These are phyloP conservation scores for Verticillium nubilum DNA, from an alignment of 2,329 filamentous ascomycete species.

Conservation along the genomic window DNA sequence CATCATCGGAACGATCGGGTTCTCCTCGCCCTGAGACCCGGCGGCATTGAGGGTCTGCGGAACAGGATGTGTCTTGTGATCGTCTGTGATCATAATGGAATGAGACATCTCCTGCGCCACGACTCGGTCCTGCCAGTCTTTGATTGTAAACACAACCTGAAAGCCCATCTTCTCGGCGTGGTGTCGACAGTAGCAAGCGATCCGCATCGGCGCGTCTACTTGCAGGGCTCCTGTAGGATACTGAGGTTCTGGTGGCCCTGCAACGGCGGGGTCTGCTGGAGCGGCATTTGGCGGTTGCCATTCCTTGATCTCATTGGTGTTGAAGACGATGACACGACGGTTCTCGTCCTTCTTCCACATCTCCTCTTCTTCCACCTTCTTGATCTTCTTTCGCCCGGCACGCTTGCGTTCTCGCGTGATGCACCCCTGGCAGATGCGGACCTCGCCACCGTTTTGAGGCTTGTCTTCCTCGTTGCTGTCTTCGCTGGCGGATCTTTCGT, in stretches of 20 bases:
- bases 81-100: constrained; percentile 95
- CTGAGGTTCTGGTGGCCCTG: constrained; percentile 35
- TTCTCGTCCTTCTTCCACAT: constrained; percentile 77
- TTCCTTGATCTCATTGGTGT: constrained; percentile 80
- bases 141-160: constrained; percentile 89
- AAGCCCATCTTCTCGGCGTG: constrained; percentile 93
- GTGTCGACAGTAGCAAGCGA: constrained; percentile 94
- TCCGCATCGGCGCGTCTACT: constrained; percentile 86
- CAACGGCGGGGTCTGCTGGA: constrained; percentile 31
- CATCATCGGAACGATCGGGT: constrained; percentile 1
- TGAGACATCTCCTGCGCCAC: constrained; percentile 80
- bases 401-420: constrained; percentile 88
- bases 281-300: constrained; percentile 54
- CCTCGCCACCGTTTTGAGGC: constrained; percentile 84
- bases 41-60: constrained; percentile 17
- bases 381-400: constrained; percentile 85
- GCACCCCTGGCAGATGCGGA: constrained; percentile 87
- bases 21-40: neutral
- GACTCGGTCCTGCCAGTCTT: constrained; percentile 69
- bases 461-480: constrained; percentile 61
- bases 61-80: constrained; percentile 79
- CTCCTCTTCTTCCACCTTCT: constrained; percentile 89
- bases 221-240: constrained; percentile 59
- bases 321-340: constrained; percentile 83
- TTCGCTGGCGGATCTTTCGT: constrained; percentile 23